These are phyloP conservation scores for Paragyromitra xinjiangensis DNA, from an alignment of 495 filamentous ascomycete genomes.

Conservation along the genomic window DNA sequence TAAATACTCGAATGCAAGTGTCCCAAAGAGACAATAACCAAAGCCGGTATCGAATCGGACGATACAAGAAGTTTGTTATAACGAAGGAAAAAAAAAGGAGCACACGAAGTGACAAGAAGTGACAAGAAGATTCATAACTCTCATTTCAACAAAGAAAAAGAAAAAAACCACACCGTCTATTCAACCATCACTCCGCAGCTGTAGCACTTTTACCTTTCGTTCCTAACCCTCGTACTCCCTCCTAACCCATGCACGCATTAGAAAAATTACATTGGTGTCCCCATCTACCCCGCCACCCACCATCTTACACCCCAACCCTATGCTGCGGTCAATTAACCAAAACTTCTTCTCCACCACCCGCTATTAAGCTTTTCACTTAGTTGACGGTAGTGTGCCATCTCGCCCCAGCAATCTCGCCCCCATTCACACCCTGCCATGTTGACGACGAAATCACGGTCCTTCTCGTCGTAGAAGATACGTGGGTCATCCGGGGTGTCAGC, in stretches of 20 bases:
- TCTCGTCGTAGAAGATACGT: conserved; percentile 83
- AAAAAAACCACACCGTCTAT: conserved; percentile 31
- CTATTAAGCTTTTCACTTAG: conserved; percentile 86
- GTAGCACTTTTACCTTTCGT: background rate
- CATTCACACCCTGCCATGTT: conserved; percentile 99
- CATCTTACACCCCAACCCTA: background rate
- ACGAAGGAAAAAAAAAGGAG: background rate
- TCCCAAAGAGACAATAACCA: conserved; percentile 1
- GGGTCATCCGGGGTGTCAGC: conserved; percentile 73
- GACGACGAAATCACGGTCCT: conserved; percentile 91
- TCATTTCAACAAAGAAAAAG: conserved; percentile 32
- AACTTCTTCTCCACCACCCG: conserved; percentile 72
- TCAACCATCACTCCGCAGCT: conserved; percentile 17
- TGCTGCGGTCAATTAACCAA: conserved; percentile 25
- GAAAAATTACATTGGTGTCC: conserved; percentile 37
- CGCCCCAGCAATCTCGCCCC: conserved; percentile 96
- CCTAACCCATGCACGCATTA: conserved; percentile 34
- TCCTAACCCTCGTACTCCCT: background rate
- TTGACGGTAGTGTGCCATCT: conserved; percentile 93
- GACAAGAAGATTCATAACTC: conserved; percentile 31
- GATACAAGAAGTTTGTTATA: conserved; percentile 2
- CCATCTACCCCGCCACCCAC: background rate
- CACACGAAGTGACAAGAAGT: conserved; percentile 1
- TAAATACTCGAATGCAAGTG: conserved; percentile 9
- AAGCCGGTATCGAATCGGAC: background rate